Evolutionary conservation across 169 alveolate genomes (phyloP).

Genomic region (Babesia bigemina): DNA sequence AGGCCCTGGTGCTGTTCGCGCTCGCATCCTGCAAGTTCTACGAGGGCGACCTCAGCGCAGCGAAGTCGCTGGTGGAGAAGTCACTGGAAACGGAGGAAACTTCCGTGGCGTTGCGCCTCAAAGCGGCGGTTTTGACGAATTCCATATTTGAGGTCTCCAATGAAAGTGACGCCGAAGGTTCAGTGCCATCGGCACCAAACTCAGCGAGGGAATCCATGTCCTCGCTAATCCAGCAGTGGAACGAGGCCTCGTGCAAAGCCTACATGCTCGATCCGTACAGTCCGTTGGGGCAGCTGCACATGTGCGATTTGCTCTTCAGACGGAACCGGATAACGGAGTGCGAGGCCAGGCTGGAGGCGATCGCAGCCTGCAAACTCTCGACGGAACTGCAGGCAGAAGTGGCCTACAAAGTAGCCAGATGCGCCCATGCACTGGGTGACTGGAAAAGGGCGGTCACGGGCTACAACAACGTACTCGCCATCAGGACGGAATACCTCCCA

Average conservation of each 20-base stretch:
- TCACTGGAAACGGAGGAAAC: slow-evolving; percentile 27
- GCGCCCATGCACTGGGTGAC: slow-evolving; percentile 38
- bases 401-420: slow-evolving; percentile 55
- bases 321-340: slow-evolving; percentile 39
- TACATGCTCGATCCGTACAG: slow-evolving; percentile 16
- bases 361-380: not conserved
- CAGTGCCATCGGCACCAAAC: not conserved
- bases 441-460: slow-evolving; percentile 14
- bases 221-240: slow-evolving; percentile 26
- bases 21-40: slow-evolving; percentile 50
- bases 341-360: slow-evolving; percentile 27
- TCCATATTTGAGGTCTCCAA: slow-evolving; percentile 12
- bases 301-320: slow-evolving; percentile 60
- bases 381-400: slow-evolving; percentile 40
- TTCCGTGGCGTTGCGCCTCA: slow-evolving; percentile 45
- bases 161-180: slow-evolving; percentile 4
- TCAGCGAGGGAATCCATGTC: slow-evolving; percentile 8
- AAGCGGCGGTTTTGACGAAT: slow-evolving; percentile 22
- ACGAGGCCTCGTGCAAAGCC: slow-evolving; percentile 11
- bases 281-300: slow-evolving; percentile 28
- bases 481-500: slow-evolving; percentile 40
- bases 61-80: slow-evolving; percentile 20
- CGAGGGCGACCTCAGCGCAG: slow-evolving; percentile 32
- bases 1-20: slow-evolving; percentile 50
- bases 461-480: slow-evolving; percentile 31